Base-by-base conservation (phyloP, 768 basidiomycete genomes). In the Chlorophyllum brunneum region DNA sequence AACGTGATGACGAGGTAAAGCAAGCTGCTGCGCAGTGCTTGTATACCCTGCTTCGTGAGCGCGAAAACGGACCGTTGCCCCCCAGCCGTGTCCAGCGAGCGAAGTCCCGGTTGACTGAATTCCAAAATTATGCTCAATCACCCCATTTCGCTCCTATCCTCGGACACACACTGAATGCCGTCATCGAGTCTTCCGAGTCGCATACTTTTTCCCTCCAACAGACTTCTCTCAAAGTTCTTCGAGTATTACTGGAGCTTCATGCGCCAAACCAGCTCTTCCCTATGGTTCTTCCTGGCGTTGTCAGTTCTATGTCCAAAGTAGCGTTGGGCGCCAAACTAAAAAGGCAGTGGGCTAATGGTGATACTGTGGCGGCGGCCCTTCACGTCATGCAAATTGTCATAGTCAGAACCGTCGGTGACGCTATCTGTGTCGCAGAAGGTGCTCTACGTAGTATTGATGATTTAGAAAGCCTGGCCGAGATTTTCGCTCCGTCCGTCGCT, bases 1-100 rank as follows among this genome's bases (percentile, higher is more conserved):
- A 72, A 29, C 76, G 88, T 40, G 85, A 86, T 55, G 92, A 95
- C 45, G 93, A 97, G 65, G 85, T 89, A 8, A 86, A 85, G 63
- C 72, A 82, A 33, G 88, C 91, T 15, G 89, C 91, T 3, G 78
- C 81, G 13, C 68, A 65, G 22, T 88, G 92, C 57, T 69, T 97
- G 7, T 65, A 76, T 43, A 70, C 80, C 2, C 73, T 98, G 2
- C 65, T 95, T 30, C 81, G 74, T 42, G 69, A 78, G 48, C 76
- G 82, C 52, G 43, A 39, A 2, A 2, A 13, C 8, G 51, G 29
- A 16, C 22, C 27, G 5, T 23, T 18, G 8, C 34, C 42, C 9
- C 5, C 20, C 1, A 13, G 16, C 18, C 63, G 61, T 10, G 58
- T 64, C 8, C 69, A 76, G 15, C 77, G 76, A 45, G 73, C 66